phyloP scores from a whole-genome alignment of 805 yeast genomes.

The Candida verbasci region DNA sequence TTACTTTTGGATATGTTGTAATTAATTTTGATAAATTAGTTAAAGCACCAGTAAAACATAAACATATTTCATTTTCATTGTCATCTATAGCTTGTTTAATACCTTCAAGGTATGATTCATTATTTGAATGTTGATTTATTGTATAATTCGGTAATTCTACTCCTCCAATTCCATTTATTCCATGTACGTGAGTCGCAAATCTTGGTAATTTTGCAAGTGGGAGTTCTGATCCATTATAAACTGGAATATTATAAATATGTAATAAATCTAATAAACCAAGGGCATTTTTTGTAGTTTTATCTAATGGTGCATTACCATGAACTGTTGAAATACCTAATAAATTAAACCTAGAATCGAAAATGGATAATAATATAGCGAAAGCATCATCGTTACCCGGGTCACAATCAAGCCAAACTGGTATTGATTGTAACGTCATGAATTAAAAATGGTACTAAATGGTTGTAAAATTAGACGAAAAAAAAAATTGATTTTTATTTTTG shows the following conservation, averaged over 20 bases:
- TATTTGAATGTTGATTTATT: slow-evolving; percentile 11
- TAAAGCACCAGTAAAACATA: slow-evolving; percentile 74
- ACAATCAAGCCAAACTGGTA: slow-evolving; percentile 84
- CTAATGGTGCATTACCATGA: slow-evolving; percentile 65
- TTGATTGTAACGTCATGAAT: slow-evolving; percentile 16
- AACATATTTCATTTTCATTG: slow-evolving; percentile 46
- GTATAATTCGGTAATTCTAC: slow-evolving; percentile 49
- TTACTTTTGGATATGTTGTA: slow-evolving; percentile 49
- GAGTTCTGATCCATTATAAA: slow-evolving; percentile 58
- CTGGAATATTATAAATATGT: slow-evolving; percentile 47
- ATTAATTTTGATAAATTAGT: slow-evolving; percentile 67
- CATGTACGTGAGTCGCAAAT: slow-evolving; percentile 65
- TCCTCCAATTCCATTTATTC: slow-evolving; percentile 76
- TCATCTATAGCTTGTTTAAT: slow-evolving; percentile 37
- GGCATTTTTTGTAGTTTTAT: slow-evolving; percentile 65
- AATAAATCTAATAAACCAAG: slow-evolving; percentile 62
- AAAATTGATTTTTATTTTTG: neutral
- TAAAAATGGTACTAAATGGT: neutral
- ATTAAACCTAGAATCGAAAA: slow-evolving; percentile 53
- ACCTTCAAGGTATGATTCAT: slow-evolving; percentile 30
- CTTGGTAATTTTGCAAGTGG: slow-evolving; percentile 52
- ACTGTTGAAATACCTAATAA: slow-evolving; percentile 71
- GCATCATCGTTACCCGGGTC: slow-evolving; percentile 93
- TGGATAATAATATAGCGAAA: slow-evolving; percentile 63
- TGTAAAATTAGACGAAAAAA: neutral